These are phyloP conservation scores for Apiotrichum gracile DNA, from an alignment of 1,284 basidiomycete species.

Conservation along the genomic window DNA sequence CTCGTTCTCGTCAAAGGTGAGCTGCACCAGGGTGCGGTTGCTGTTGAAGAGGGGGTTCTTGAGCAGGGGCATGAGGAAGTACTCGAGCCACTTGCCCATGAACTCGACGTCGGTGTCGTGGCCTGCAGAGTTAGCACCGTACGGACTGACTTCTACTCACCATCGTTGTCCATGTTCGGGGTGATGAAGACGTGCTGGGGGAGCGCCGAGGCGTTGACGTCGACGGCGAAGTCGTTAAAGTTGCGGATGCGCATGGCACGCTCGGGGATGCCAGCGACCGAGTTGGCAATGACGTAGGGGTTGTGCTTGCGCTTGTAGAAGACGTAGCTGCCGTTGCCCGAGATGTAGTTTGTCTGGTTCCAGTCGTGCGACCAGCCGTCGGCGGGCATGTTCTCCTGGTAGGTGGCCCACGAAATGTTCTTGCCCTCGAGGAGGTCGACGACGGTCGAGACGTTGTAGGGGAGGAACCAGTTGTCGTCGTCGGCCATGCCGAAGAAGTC, in stretches of 20 bases:
- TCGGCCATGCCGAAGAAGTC: constrained; percentile 48
- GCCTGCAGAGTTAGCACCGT: constrained; percentile 1
- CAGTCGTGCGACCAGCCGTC: constrained; percentile 52
- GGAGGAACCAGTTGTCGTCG: constrained; percentile 46
- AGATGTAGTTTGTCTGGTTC: constrained; percentile 51
- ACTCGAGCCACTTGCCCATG: constrained; percentile 52
- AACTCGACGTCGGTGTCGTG: constrained; percentile 58
- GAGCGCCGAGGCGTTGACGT: constrained; percentile 50
- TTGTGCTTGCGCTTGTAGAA: constrained; percentile 56
- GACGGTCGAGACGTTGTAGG: constrained; percentile 53
- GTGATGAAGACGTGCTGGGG: constrained; percentile 63
- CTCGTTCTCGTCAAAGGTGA: constrained; percentile 59
- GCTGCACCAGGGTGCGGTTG: constrained; percentile 53
- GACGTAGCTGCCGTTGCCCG: constrained; percentile 47
- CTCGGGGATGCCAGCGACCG: constrained; percentile 47
- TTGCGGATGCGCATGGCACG: constrained; percentile 57
- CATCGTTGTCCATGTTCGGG: constrained; percentile 59
- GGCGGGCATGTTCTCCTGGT: constrained; percentile 57
- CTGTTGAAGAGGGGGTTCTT: constrained; percentile 52
- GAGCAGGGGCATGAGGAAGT: constrained; percentile 57
- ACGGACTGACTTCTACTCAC: too few species aligned
- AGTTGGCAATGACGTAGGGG: constrained; percentile 55
- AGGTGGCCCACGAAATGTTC: constrained; percentile 49
- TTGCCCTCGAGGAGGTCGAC: constrained; percentile 61
- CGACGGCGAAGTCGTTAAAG: constrained; percentile 50